Percentiles rank a stretch among this genome's conserved stretches.
Evolutionary conservation across 192 early-diverging fungal genomes (phyloP).

Genomic region (Mortierella alpina): DNA sequence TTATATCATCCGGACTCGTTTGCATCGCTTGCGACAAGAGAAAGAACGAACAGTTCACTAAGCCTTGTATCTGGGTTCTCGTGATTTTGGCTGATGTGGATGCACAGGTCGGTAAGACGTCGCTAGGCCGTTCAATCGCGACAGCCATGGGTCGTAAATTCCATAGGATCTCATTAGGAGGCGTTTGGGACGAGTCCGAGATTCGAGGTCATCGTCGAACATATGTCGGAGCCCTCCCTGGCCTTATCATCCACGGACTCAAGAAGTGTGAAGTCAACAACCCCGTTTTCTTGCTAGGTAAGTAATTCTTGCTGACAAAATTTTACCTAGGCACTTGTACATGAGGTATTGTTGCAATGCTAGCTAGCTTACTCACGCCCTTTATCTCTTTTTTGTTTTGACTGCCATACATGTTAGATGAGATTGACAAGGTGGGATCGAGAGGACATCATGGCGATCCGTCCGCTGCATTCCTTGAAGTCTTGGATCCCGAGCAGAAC

Average conservation of each 20-base stretch:
- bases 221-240: conserved; percentile 89
- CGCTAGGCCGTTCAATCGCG: conserved; percentile 84
- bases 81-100: neutral
- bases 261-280: conserved; percentile 78
- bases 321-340: neutral
- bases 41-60: neutral
- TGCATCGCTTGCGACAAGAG: too few species aligned
- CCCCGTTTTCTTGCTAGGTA: conserved; percentile 82
- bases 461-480: conserved; percentile 83
- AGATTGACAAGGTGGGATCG: conserved; percentile 85
- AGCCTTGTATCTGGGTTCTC: neutral
- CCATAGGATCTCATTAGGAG: conserved; percentile 85
- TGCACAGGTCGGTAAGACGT: conserved; percentile 83
- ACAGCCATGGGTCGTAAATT: conserved; percentile 81
- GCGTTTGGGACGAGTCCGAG: conserved; percentile 89
- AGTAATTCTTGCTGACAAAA: neutral
- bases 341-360: neutral
- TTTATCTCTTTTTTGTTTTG: neutral
- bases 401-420: conserved; percentile 59
- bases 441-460: conserved; percentile 79
- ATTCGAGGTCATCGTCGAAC: conserved; percentile 89
- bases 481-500: conserved; percentile 91
- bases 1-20: neutral
- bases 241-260: conserved; percentile 80
- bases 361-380: neutral